phyloP scores from a whole-genome alignment of 1,139 yeast species.

The Geotrichum histeridarum region DNA sequence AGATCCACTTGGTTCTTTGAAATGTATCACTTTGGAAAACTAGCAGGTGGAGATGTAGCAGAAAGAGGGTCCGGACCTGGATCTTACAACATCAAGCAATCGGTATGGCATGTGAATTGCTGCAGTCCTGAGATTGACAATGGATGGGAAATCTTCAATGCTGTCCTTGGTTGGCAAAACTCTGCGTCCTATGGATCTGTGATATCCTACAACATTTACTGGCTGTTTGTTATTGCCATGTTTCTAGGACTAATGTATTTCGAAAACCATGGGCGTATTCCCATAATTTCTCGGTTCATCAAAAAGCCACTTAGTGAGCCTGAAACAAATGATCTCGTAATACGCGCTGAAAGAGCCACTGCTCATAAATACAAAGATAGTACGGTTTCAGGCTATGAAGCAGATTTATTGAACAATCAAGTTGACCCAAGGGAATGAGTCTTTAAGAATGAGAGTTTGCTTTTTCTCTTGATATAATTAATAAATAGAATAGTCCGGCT shows the following conservation, averaged over 20 bases:
- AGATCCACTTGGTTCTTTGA: slow-evolving; percentile 88
- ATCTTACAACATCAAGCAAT: slow-evolving; percentile 65
- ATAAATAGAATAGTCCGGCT: not conserved
- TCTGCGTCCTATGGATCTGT: slow-evolving; percentile 87
- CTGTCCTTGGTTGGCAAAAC: slow-evolving; percentile 86
- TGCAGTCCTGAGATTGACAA: slow-evolving; percentile 84
- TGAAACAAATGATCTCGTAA: slow-evolving; percentile 32
- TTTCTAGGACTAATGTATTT: slow-evolving; percentile 5
- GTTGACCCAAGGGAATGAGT: not conserved
- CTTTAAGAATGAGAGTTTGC: not conserved
- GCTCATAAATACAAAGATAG: slow-evolving; percentile 2
- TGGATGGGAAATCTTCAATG: slow-evolving; percentile 91
- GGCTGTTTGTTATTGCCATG: slow-evolving; percentile 54
- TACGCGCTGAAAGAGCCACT: slow-evolving; percentile 31
- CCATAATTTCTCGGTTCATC: slow-evolving; percentile 24
- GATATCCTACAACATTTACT: slow-evolving; percentile 74
- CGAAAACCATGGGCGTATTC: slow-evolving; percentile 22
- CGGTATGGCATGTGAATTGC: slow-evolving; percentile 93
- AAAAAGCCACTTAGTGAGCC: slow-evolving; percentile 26
- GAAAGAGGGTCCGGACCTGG: slow-evolving; percentile 92
- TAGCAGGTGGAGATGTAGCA: slow-evolving; percentile 83
- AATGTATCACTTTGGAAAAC: slow-evolving; percentile 53
- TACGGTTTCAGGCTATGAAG: not conserved
- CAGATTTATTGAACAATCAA: not conserved
- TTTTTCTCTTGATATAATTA: not conserved